Evolutionary conservation across 345 rosid species (phyloP), one percentile per base, ranked within the genome.

Genomic region (Aquilaria yunnanensis): DNA sequence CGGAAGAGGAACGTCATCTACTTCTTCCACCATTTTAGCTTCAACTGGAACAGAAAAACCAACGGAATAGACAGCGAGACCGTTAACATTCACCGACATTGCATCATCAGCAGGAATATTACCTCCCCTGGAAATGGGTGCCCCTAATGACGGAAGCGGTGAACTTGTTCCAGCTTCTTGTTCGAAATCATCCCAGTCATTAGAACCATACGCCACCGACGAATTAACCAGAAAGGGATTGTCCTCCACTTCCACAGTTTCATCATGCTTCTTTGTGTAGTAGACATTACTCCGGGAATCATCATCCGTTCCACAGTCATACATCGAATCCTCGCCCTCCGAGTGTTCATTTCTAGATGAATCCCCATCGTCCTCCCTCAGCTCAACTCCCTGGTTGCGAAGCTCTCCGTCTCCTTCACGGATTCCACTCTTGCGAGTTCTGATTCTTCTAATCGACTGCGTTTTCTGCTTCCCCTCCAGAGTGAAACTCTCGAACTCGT

Each of bases 171-270:
- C 79, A 1, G 80, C 78, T 81, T 86, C 83, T 75, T 63, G 86
- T 77, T 85, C 92, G 76, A 85, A 94, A 68, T 85, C 96, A 76
- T 88, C 86, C 94, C 96, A 90, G 70, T 94, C 99, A 63, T 76
- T 80, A 10, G 78, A 78, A 75, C 97, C 99, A 76, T 83, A 94
- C n/a, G 96, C 97, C 55, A 85, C 85, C 16, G 90, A 79, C 0
- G 97, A 85, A 72, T 75, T 81, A 51, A 94, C 80, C 61, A 75
- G 70, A 64, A 94, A 80, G 2, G 95, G 89, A 76, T 82, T 85
- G 68, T 69, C 77, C 33, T 76, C 74, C 65, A 62, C 68, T 33
- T 34, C 62, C 56, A 71, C 80, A 66, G 14, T 53, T 56, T 29
- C 48, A 59, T 32, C 65, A 57, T 59, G 70, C 70, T 60, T 71